Evolutionary conservation across 495 filamentous ascomycete genomes (phyloP).

Genomic region (Penicillium argentinense): DNA sequence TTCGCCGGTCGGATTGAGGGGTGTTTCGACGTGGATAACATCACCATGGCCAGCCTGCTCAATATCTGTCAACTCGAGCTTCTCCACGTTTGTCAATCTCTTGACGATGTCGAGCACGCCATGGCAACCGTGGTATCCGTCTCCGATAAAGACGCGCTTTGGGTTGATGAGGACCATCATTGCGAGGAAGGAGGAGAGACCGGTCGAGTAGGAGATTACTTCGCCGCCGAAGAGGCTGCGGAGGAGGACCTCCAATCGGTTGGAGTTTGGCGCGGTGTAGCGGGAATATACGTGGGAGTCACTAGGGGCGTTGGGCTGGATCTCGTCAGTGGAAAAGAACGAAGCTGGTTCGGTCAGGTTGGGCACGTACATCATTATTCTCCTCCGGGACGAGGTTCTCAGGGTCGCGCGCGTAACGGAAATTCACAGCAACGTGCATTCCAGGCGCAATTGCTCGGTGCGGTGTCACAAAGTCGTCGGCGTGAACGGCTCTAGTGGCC

Average conservation of each 20-base stretch:
- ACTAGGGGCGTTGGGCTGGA: conserved; percentile 26
- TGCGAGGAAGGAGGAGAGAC: conserved; percentile 85
- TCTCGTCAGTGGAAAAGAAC: background rate
- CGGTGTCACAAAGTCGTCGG: conserved; percentile 19
- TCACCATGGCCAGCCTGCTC: conserved; percentile 68
- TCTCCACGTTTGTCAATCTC: conserved; percentile 64
- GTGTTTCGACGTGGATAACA: conserved; percentile 86
- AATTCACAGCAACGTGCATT: conserved; percentile 23
- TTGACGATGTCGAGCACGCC: conserved; percentile 68
- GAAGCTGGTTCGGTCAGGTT: background rate
- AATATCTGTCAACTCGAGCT: conserved; percentile 60
- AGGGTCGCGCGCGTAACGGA: conserved; percentile 19
- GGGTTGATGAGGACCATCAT: conserved; percentile 74
- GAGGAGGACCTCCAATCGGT: conserved; percentile 76
- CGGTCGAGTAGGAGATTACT: conserved; percentile 73
- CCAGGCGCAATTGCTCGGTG: conserved; percentile 20
- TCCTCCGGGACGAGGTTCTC: conserved; percentile 16
- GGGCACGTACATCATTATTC: conserved; percentile 16
- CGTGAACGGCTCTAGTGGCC: conserved; percentile 20
- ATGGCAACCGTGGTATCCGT: conserved; percentile 89
- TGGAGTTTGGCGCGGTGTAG: conserved; percentile 67
- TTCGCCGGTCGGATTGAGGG: conserved; percentile 82
- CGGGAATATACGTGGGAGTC: conserved; percentile 72
- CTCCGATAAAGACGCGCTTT: conserved; percentile 69
- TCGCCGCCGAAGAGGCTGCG: conserved; percentile 66